A percentile compares a stretch with the other conserved stretches of the same genome.
Conservation (phyloP, 352 stramenopile genomes). For the Phytophthora citrophthora region DNA sequence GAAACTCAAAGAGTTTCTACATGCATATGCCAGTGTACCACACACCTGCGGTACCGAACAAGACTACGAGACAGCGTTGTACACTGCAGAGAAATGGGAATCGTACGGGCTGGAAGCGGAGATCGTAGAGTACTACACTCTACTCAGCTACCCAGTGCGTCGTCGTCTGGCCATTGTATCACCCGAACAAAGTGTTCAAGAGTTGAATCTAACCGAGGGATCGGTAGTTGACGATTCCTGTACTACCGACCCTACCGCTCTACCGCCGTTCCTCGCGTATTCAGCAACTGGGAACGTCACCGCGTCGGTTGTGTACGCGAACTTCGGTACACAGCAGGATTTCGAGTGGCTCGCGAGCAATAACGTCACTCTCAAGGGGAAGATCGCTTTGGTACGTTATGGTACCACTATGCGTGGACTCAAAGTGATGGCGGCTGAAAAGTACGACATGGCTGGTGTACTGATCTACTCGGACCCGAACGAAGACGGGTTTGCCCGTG, state of each 20-base stretch:
- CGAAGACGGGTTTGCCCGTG: conserved; percentile 63
- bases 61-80: conserved; percentile 60
- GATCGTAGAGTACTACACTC: conserved; percentile 66
- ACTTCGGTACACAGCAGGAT: conserved; percentile 77
- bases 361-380: conserved; percentile 57
- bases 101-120: conserved; percentile 60
- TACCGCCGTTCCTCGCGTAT: conserved; percentile 82
- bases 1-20: conserved; percentile 36
- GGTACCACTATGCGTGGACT: conserved; percentile 52
- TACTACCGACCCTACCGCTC: conserved; percentile 50
- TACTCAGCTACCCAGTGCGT: conserved; percentile 66
- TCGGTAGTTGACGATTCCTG: conserved; percentile 69
- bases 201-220: conserved; percentile 61
- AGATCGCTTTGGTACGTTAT: conserved; percentile 76
- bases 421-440: conserved; percentile 73
- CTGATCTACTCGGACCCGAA: conserved; percentile 79
- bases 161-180: conserved; percentile 45
- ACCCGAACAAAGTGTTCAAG: conserved; percentile 29
- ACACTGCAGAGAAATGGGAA: conserved; percentile 54
- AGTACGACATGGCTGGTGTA: conserved; percentile 49
- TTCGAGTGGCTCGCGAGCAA: conserved; percentile 27
- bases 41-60: conserved; percentile 44
- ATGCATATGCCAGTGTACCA: conserved; percentile 38
- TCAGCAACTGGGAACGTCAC: conserved; percentile 66
- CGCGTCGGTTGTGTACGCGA: conserved; percentile 78